Evolutionary conservation across 1,284 basidiomycete genomes (phyloP).

Genomic region (Phellopilus nigrolimitatus): DNA sequence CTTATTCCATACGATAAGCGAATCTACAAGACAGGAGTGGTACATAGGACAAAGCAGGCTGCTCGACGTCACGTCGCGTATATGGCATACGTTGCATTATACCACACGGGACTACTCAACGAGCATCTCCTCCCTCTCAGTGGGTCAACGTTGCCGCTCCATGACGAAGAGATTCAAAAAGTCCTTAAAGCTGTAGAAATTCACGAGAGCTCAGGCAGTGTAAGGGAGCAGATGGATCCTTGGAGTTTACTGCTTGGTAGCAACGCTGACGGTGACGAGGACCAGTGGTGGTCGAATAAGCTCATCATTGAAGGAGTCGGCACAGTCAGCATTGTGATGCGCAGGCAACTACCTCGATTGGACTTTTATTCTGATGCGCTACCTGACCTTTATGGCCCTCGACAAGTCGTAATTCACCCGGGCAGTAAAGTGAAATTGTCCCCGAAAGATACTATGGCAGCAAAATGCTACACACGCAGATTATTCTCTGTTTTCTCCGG

Average conservation of each 20-base stretch:
- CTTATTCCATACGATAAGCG: constrained; percentile 48
- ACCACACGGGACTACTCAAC: constrained; percentile 58
- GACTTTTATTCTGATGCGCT: constrained; percentile 36
- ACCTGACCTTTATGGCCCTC: constrained; percentile 31
- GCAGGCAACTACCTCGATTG: constrained; percentile 43
- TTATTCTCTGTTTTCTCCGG: constrained; percentile 55
- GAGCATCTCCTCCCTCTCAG: constrained; percentile 67
- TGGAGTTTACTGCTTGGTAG: constrained; percentile 37
- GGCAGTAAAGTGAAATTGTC: constrained; percentile 27
- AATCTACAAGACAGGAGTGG: constrained; percentile 42
- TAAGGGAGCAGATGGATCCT: constrained; percentile 59
- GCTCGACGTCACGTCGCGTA: constrained; percentile 72
- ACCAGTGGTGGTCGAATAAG: constrained; percentile 46
- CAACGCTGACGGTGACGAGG: background rate
- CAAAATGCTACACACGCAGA: constrained; percentile 50
- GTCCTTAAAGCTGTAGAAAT: constrained; percentile 60
- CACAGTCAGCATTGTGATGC: constrained; percentile 48
- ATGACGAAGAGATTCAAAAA: constrained; percentile 52
- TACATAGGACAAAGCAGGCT: constrained; percentile 50
- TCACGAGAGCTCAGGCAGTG: constrained; percentile 48
- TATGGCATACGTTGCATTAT: constrained; percentile 58
- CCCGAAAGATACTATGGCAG: constrained; percentile 33
- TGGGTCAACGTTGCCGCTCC: constrained; percentile 40
- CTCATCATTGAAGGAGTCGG: constrained; percentile 44
- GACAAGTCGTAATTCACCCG: constrained; percentile 23